Percentiles rank a stretch among this genome's conserved stretches.
Evolutionary conservation across 2,329 filamentous ascomycete species (phyloP).

Genomic region (Magnaporthiopsis rhizophila): DNA sequence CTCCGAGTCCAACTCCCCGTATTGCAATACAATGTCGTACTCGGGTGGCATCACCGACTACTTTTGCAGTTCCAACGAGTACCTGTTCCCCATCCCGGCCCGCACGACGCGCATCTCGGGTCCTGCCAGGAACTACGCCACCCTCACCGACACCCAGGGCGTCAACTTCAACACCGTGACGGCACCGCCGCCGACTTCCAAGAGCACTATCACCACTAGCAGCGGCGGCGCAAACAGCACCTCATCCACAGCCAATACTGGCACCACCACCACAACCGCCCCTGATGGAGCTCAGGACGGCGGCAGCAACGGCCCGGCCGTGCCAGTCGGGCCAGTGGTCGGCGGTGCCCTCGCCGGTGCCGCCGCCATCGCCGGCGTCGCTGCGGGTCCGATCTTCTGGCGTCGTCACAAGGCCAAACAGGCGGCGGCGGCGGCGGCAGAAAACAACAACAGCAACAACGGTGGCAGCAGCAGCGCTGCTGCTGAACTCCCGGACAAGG

Average conservation of each 20-base stretch:
- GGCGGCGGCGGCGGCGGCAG: too few relatives aligned
- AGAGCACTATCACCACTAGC: background rate
- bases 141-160: background rate
- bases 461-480: too few relatives aligned
- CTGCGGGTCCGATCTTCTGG: conserved; percentile 22
- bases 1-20: conserved; percentile 19
- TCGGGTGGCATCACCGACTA: conserved; percentile 33
- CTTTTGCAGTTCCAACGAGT: conserved; percentile 28
- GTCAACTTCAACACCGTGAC: background rate
- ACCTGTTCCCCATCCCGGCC: background rate
- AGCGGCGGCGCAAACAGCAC: too few relatives aligned
- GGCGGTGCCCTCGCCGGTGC: conserved; percentile 30
- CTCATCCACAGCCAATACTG: background rate
- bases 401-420: conserved; percentile 16
- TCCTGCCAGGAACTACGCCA: background rate
- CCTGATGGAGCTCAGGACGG: background rate
- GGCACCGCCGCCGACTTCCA: background rate
- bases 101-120: background rate
- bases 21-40: conserved; percentile 38
- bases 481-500: background rate
- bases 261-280: too few relatives aligned
- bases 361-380: conserved; percentile 22
- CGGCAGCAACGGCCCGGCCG: conserved; percentile 9
- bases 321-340: conserved; percentile 27
- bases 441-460: background rate